A percentile compares a stretch with the other conserved stretches of the same genome.
These are phyloP conservation scores for Xanthoceras sorbifolium DNA, from an alignment of 345 rosid genomes.

Conservation along the genomic window DNA sequence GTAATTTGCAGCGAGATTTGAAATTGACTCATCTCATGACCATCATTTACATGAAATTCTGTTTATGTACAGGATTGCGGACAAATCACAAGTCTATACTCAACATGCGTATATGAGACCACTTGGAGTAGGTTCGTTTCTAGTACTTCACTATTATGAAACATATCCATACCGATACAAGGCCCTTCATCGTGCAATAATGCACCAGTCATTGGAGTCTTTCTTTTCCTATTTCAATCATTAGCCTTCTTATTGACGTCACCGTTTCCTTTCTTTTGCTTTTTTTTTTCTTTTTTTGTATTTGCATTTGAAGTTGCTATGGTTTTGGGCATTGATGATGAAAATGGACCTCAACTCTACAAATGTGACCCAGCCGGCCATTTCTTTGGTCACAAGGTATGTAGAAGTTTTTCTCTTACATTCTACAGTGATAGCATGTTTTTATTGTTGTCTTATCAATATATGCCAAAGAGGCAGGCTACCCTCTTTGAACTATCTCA, in stretches of 20 bases:
- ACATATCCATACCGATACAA: not conserved
- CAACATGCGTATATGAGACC: slow-evolving; percentile 99
- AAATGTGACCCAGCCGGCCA: slow-evolving; percentile 99
- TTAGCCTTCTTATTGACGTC: not conserved
- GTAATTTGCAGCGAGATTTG: not conserved
- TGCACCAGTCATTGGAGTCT: not conserved
- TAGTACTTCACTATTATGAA: slow-evolving; percentile 2
- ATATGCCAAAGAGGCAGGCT: not conserved
- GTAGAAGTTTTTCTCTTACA: not conserved
- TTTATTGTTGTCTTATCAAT: not conserved
- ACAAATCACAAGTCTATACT: slow-evolving; percentile 96
- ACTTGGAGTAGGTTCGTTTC: slow-evolving; percentile 88
- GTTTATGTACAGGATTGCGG: slow-evolving; percentile 75
- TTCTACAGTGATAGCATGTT: not conserved
- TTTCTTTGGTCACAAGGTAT: slow-evolving; percentile 97
- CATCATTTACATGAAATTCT: not conserved
- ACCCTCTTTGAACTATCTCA: no score
- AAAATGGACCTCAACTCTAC: slow-evolving; percentile 86
- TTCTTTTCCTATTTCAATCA: not conserved
- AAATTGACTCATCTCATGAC: not conserved
- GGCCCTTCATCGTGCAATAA: not conserved
- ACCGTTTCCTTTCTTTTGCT: not conserved
- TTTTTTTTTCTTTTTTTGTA: slow-evolving; percentile 6
- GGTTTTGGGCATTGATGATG: slow-evolving; percentile 97
- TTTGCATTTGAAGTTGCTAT: slow-evolving; percentile 70